Evolutionary conservation across 257 asterid species (phyloP), one percentile per base, ranked within the genome.

Genomic region (Solanum ossicruentum): DNA sequence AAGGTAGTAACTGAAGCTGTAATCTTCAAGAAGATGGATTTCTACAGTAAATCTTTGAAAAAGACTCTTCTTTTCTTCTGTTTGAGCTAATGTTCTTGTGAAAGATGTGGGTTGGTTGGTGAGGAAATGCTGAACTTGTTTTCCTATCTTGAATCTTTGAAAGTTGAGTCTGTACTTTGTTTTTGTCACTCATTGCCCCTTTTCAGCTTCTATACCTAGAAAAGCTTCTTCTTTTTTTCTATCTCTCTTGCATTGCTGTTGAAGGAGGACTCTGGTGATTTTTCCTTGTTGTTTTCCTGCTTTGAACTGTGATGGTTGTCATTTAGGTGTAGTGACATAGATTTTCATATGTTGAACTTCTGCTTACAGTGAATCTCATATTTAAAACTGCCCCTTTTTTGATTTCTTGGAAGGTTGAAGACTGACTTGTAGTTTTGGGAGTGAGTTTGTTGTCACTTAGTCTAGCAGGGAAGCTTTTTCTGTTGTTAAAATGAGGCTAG

Each of bases 401-500:
- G 41, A 17, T 51, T 49, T 51, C 61, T 51, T 77, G 61, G 23
- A 77, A 77, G 63, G 45, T 77, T 49, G 16, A 77, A 77, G 82
- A 13, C 2, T 21, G 21, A 17, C 23, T 23, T 49, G 81, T 77
- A 51, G 15, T 51, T 77, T 77, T 77, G 16, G 82, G 63, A 15
- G 82, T 26, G 82, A 83, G 18, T 51, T 51, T 67, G 26, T 83
- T 67, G 82, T 12, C n/a, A 54, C 20, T 83, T 71, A 12, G 61
- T 1, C 58, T 23, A 82, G 75, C 80, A 83, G 43, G 69, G 47
- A 60, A 10, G 83, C 67, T 12, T 77, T 79, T 26, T 57, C 75
- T 87, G 89, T 86, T 87, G 87, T 70, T 55, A 84, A 81, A 80
- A 94, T 94, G 99, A 90, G 88, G 92, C 61, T 91, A 21, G 85